These are phyloP conservation scores for Cercospora canescens DNA, from an alignment of 2,329 filamentous ascomycete genomes.

Conservation along the genomic window DNA sequence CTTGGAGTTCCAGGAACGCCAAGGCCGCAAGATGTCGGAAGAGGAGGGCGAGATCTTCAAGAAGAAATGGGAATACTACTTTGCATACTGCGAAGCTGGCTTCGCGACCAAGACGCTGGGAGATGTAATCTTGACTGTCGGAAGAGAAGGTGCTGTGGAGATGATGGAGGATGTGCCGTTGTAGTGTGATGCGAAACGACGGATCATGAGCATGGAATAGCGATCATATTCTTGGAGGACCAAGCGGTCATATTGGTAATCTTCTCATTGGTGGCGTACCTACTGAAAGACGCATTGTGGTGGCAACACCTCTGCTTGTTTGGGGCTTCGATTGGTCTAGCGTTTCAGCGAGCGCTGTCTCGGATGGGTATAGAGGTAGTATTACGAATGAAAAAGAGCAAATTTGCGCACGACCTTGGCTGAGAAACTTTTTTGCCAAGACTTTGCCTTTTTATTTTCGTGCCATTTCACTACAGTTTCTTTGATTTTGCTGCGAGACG, in stretches of 20 bases:
- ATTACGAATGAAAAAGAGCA: neutral
- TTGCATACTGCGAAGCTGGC: slow-evolving; percentile 72
- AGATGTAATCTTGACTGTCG: slow-evolving; percentile 71
- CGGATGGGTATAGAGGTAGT: neutral
- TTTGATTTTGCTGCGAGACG: no score
- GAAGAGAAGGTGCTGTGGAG: slow-evolving; percentile 63
- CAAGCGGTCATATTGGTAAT: neutral
- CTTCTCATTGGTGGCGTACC: neutral
- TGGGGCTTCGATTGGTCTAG: neutral
- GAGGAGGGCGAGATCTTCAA: slow-evolving; percentile 66
- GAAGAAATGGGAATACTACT: slow-evolving; percentile 77
- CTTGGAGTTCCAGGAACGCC: slow-evolving; percentile 48
- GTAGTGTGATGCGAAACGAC: slow-evolving; percentile 34
- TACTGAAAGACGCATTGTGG: neutral
- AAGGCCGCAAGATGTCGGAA: slow-evolving; percentile 52
- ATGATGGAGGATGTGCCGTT: slow-evolving; percentile 71
- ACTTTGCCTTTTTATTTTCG: no score
- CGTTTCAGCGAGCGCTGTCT: neutral
- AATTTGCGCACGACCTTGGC: no score
- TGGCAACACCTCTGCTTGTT: neutral
- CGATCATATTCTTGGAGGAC: neutral
- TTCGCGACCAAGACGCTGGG: slow-evolving; percentile 71
- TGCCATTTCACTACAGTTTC: no score
- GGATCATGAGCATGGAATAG: neutral
- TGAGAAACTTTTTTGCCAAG: no score